phyloP scores from a whole-genome alignment of 805 yeast species.

The Komagataella kurtzmanii region DNA sequence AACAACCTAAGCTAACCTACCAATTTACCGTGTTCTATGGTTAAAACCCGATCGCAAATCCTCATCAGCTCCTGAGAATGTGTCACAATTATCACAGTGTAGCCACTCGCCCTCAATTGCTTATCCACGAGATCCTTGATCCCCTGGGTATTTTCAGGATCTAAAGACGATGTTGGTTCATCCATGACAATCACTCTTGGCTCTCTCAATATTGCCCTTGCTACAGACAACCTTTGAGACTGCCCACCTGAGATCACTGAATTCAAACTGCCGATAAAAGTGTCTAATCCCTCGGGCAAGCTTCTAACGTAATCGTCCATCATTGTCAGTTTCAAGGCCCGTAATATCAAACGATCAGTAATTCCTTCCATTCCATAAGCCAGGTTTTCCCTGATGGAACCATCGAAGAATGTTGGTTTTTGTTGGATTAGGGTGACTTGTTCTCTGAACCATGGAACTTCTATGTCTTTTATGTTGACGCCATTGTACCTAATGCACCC shows the following conservation, averaged over 20 bases:
- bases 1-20: neutral
- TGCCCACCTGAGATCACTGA: conserved; percentile 74
- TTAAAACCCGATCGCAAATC: neutral
- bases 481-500: conserved; percentile 32
- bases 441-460: conserved; percentile 33
- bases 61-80: conserved; percentile 30
- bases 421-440: conserved; percentile 66
- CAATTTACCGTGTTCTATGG: neutral
- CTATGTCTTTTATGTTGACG: conserved; percentile 29
- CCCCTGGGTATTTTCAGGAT: conserved; percentile 38
- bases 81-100: conserved; percentile 30
- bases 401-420: conserved; percentile 57
- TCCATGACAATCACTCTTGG: conserved; percentile 66
- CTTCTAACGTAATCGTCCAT: conserved; percentile 39
- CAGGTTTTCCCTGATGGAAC: conserved; percentile 59
- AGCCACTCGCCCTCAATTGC: conserved; percentile 23
- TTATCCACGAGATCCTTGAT: conserved; percentile 35
- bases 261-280: conserved; percentile 38
- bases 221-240: conserved; percentile 72
- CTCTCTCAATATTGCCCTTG: conserved; percentile 59
- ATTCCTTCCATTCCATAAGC: conserved; percentile 35
- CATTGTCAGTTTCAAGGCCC: conserved; percentile 30
- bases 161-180: conserved; percentile 85
- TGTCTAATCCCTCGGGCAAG: conserved; percentile 44
- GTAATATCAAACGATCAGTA: conserved; percentile 11